Evolutionary conservation across 2,329 filamentous ascomycete species (phyloP).

Genomic region (Colletotrichum filicis): DNA sequence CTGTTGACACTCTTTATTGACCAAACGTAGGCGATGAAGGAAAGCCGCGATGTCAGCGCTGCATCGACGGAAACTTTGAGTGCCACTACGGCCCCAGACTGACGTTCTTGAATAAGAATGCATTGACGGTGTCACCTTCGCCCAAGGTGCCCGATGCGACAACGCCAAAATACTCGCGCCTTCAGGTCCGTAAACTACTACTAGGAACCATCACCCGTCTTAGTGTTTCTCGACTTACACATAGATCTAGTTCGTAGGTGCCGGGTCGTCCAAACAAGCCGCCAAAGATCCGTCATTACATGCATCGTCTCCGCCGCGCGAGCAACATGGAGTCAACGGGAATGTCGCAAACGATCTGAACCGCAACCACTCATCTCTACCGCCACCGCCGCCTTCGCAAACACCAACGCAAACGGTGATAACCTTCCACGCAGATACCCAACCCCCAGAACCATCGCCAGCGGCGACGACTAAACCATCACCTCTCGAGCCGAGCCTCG

Average conservation of each 20-base stretch:
- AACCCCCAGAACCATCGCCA: neutral
- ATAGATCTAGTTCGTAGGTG: slow-evolving; percentile 25
- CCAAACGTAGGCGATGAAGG: slow-evolving; percentile 58
- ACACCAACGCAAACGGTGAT: neutral
- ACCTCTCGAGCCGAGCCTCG: slow-evolving; percentile 15
- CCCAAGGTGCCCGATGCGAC: slow-evolving; percentile 1
- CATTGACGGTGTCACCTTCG: slow-evolving; percentile 48
- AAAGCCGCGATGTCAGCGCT: slow-evolving; percentile 61
- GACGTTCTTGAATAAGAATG: slow-evolving; percentile 61
- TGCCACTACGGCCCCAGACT: slow-evolving; percentile 60
- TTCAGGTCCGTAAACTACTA: slow-evolving; percentile 33
- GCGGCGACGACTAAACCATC: neutral
- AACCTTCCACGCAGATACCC: slow-evolving; percentile 9
- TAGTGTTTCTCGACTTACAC: neutral
- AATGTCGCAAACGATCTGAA: neutral
- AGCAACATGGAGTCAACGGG: neutral
- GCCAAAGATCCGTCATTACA: neutral
- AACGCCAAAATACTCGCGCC: slow-evolving; percentile 25
- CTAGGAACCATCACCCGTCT: neutral
- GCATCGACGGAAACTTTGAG: slow-evolving; percentile 55
- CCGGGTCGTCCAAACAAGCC: neutral
- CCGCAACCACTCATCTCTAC: neutral
- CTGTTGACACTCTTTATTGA: neutral
- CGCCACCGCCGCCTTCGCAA: neutral
- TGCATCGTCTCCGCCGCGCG: neutral